phyloP scores from a whole-genome alignment of 2,329 filamentous ascomycete genomes.

The Monilinia aucupariae region DNA sequence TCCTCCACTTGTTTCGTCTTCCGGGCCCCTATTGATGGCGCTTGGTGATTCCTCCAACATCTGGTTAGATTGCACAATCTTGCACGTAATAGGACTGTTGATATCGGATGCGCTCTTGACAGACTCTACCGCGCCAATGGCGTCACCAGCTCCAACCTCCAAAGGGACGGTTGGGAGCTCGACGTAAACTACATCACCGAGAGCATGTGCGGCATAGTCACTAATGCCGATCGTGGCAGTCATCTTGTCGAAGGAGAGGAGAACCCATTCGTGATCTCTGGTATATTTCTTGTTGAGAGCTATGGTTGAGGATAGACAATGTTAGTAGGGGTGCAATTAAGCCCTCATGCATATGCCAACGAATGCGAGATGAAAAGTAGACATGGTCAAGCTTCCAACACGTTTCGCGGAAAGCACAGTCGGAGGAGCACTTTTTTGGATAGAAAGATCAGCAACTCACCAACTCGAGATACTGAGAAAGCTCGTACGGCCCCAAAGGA shows the following conservation, averaged over 20 bases:
- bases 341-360: neutral
- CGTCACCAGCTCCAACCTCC: slow-evolving; percentile 69
- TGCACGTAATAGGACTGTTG: slow-evolving; percentile 78
- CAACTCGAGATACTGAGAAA: slow-evolving; percentile 42
- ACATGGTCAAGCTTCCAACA: neutral
- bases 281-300: slow-evolving; percentile 69
- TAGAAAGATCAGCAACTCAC: slow-evolving; percentile 38
- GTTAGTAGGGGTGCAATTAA: slow-evolving; percentile 5
- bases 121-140: slow-evolving; percentile 91
- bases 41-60: slow-evolving; percentile 77
- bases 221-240: slow-evolving; percentile 81
- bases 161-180: slow-evolving; percentile 75
- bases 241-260: slow-evolving; percentile 76
- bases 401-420: neutral
- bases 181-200: slow-evolving; percentile 96
- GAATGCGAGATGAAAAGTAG: neutral
- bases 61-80: slow-evolving; percentile 67
- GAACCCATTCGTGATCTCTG: slow-evolving; percentile 97
- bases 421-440: neutral
- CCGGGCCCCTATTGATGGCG: slow-evolving; percentile 83
- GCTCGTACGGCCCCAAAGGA: slow-evolving; percentile 38
- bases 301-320: neutral
- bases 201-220: slow-evolving; percentile 81
- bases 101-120: slow-evolving; percentile 99
- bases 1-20: slow-evolving; percentile 65